These are phyloP conservation scores for Aschersonia sp. DNA, from an alignment of 2,329 filamentous ascomycete genomes.

Conservation along the genomic window DNA sequence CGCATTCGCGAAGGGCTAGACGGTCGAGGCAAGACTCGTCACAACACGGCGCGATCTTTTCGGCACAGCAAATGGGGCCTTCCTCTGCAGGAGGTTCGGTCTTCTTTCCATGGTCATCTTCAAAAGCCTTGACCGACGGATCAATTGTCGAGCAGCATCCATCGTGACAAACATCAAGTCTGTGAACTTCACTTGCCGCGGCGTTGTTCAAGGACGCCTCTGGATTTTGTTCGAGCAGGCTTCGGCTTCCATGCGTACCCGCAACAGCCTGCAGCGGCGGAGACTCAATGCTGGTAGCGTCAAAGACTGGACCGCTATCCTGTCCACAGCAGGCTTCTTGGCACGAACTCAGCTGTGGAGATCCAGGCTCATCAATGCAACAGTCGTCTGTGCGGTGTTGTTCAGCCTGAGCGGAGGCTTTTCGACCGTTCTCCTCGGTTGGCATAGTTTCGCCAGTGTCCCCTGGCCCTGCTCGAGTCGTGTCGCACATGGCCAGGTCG, in stretches of 20 bases:
- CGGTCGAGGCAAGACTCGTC: slow-evolving; percentile 26
- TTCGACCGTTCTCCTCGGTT: too few relatives aligned
- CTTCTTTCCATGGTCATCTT: background rate
- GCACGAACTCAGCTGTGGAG: background rate
- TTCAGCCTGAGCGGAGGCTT: too few relatives aligned
- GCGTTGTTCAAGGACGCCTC: too few relatives aligned
- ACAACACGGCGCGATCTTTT: slow-evolving; percentile 25
- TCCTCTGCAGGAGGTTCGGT: background rate
- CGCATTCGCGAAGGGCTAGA: slow-evolving; percentile 26
- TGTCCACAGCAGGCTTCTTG: background rate
- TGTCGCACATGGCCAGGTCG: too few relatives aligned
- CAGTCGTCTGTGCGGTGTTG: background rate
- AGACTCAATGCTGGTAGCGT: too few relatives aligned
- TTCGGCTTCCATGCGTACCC: too few relatives aligned
- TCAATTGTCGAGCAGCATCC: background rate
- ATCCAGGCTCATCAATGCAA: background rate
- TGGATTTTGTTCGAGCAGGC: too few relatives aligned
- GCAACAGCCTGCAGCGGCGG: too few relatives aligned
- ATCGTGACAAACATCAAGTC: background rate
- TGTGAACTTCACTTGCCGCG: too few relatives aligned
- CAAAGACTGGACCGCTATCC: background rate
- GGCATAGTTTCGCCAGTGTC: too few relatives aligned
- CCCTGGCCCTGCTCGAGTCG: too few relatives aligned
- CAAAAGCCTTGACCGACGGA: background rate
- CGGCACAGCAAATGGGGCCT: slow-evolving; percentile 23